These are phyloP conservation scores for Aspergillus tanneri DNA, from an alignment of 2,329 filamentous ascomycete genomes.

Conservation along the genomic window DNA sequence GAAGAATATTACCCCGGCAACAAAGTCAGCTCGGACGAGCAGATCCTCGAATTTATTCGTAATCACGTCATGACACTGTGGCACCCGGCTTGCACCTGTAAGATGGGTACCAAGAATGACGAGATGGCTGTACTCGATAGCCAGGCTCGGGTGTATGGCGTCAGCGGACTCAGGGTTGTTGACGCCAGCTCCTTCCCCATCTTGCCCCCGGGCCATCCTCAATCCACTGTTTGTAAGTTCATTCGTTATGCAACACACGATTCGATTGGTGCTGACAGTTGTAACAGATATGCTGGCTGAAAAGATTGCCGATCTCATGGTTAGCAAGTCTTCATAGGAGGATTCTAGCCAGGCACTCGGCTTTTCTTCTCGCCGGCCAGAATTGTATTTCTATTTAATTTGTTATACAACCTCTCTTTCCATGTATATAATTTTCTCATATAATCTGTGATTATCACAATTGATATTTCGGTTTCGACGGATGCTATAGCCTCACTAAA, in stretches of 20 bases:
- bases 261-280: constrained; percentile 6
- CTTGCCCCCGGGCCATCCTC: constrained; percentile 43
- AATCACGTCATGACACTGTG: constrained; percentile 30
- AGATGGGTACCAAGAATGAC: constrained; percentile 30
- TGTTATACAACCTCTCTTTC: background rate
- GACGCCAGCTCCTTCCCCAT: constrained; percentile 39
- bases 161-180: constrained; percentile 33
- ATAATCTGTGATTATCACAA: background rate
- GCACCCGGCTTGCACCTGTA: constrained; percentile 32
- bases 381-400: background rate
- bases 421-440: background rate
- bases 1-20: constrained; percentile 40
- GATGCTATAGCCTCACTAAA: background rate
- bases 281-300: constrained; percentile 36
- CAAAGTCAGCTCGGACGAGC: constrained; percentile 40
- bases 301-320: constrained; percentile 34
- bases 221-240: constrained; percentile 33
- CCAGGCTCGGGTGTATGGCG: constrained; percentile 30
- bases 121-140: constrained; percentile 34
- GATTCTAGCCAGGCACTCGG: background rate
- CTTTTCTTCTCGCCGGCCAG: background rate
- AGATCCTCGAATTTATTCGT: constrained; percentile 41
- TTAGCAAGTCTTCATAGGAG: background rate
- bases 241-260: background rate
- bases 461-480: background rate